These are phyloP conservation scores for Prinsepia uniflora DNA, from an alignment of 306 rosid species.

Conservation along the genomic window DNA sequence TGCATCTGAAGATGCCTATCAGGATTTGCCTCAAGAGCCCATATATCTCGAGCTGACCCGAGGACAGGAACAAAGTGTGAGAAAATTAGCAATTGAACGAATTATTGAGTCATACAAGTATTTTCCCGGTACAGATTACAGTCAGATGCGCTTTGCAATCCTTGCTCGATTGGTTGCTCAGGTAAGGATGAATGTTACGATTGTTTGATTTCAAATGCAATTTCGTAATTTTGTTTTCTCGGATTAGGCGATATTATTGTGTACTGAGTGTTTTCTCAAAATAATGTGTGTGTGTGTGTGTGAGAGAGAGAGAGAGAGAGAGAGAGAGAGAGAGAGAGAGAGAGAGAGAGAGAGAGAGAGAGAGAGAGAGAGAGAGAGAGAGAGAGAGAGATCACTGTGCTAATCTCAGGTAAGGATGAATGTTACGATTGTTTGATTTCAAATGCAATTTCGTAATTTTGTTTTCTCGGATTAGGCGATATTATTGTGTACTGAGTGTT, in stretches of 20 bases:
- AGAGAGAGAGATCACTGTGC: no score
- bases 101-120: slow-evolving; percentile 67
- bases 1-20: slow-evolving; percentile 70
- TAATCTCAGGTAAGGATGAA: slow-evolving; percentile 68
- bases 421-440: slow-evolving; percentile 11
- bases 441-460: background rate
- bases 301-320: no score
- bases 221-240: background rate
- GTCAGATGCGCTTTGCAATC: slow-evolving; percentile 71
- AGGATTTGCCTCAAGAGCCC: slow-evolving; percentile 78
- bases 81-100: slow-evolving; percentile 62
- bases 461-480: background rate
- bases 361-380: no score
- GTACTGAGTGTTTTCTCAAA: no score
- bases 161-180: slow-evolving; percentile 94
- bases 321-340: no score
- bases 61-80: slow-evolving; percentile 62
- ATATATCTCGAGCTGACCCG: slow-evolving; percentile 61
- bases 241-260: no score
- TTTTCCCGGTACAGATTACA: slow-evolving; percentile 52
- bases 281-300: no score
- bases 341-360: no score
- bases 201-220: slow-evolving; percentile 8
- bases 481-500: no score
- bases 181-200: slow-evolving; percentile 38